A percentile compares a stretch with the other conserved stretches of the same genome.
These are phyloP conservation scores for Tausonia pullulans DNA, from an alignment of 1,284 basidiomycete species.

Conservation along the genomic window DNA sequence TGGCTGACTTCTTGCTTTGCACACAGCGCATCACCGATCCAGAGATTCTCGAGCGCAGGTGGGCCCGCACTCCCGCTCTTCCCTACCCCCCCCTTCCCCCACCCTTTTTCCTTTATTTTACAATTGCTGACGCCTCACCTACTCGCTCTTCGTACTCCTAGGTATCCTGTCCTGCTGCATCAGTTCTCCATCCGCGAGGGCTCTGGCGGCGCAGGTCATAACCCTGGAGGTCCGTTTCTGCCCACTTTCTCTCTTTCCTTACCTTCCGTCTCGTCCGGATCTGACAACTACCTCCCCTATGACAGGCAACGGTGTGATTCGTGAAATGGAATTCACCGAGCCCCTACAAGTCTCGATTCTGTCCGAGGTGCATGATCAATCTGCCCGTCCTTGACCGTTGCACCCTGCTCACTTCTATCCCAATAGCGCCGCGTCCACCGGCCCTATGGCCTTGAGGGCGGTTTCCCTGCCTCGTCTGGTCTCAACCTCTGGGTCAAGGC, in stretches of 20 bases:
- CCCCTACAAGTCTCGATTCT: conserved; percentile 76
- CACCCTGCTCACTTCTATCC: conserved; percentile 8
- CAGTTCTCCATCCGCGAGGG: conserved; percentile 65
- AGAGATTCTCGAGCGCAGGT: conserved; percentile 71
- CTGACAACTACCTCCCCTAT: too few relatives aligned
- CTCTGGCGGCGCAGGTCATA: conserved; percentile 67
- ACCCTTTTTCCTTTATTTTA: too few relatives aligned
- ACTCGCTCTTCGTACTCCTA: too few relatives aligned
- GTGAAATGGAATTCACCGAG: conserved; percentile 80
- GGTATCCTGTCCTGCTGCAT: conserved; percentile 77
- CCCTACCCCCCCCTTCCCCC: too few relatives aligned
- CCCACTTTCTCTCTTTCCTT: too few relatives aligned
- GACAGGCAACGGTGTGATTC: conserved; percentile 62
- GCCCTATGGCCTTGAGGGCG: conserved; percentile 85
- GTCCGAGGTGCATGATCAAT: conserved; percentile 48
- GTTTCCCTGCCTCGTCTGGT: conserved; percentile 61
- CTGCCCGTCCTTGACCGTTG: neutral
- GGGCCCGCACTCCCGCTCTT: too few relatives aligned
- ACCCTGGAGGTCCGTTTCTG: conserved; percentile 45
- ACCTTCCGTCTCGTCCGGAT: too few relatives aligned
- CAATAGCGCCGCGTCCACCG: conserved; percentile 65
- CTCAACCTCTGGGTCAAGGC: conserved; percentile 84
- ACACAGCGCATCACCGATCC: conserved; percentile 66
- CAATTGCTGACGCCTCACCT: too few relatives aligned
- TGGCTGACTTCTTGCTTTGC: conserved; percentile 17